These are phyloP conservation scores for Lunularia cruciata DNA, from an alignment of 225 moss, liverwort and hornwort species.

Conservation along the genomic window DNA sequence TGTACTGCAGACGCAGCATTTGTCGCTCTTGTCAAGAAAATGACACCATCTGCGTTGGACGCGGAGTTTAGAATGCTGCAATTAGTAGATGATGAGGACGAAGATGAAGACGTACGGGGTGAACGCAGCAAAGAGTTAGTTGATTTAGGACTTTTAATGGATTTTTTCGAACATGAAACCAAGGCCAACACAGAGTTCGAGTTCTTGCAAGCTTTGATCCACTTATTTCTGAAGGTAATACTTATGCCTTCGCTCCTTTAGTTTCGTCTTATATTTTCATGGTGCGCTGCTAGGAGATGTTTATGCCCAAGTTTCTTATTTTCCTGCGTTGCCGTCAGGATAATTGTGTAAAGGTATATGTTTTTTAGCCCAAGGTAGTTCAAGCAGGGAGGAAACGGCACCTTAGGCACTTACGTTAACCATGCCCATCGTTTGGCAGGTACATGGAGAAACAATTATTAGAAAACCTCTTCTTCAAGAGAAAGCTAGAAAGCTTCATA, in stretches of 20 bases:
- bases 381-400: too few species aligned
- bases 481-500: slow-evolving; percentile 68
- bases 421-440: slow-evolving; percentile 31
- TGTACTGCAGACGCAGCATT: slow-evolving; percentile 59
- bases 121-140: slow-evolving; percentile 53
- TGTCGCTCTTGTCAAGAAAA: slow-evolving; percentile 58
- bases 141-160: slow-evolving; percentile 74
- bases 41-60: slow-evolving; percentile 82
- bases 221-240: slow-evolving; percentile 72
- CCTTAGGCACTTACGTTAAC: neutral
- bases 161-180: slow-evolving; percentile 72
- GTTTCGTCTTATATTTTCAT: neutral
- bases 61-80: slow-evolving; percentile 82
- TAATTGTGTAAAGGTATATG: too few species aligned
- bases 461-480: slow-evolving; percentile 56
- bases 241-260: neutral
- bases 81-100: slow-evolving; percentile 62
- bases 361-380: too few species aligned
- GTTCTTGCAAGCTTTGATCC: slow-evolving; percentile 80
- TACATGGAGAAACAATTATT: slow-evolving; percentile 76
- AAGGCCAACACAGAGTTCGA: slow-evolving; percentile 78
- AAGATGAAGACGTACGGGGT: slow-evolving; percentile 44
- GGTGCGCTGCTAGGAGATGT: neutral
- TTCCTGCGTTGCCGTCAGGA: neutral
- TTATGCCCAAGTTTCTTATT: neutral